Percentiles rank a stretch among this genome's conserved stretches.
Conservation (phyloP, 2,329 filamentous ascomycete genomes). For the Fusarium mundagurra region DNA sequence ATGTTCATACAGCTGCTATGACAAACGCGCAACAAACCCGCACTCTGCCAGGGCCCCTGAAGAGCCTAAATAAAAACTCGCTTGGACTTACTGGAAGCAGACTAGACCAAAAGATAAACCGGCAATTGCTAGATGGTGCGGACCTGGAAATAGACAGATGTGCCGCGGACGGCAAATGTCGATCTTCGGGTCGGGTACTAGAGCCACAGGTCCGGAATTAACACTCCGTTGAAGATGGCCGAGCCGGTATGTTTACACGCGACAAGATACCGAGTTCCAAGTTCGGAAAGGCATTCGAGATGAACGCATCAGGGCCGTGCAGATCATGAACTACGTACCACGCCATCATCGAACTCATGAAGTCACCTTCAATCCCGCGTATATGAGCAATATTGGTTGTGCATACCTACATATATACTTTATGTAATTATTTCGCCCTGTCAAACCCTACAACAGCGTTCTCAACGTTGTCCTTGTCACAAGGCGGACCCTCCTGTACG, state of each 20-base stretch:
- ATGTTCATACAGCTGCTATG: neutral
- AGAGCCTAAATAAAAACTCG: constrained; percentile 23
- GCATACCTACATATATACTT: neutral
- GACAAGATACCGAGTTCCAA: constrained; percentile 3
- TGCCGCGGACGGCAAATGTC: constrained; percentile 44
- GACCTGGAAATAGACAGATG: constrained; percentile 36
- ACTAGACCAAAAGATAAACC: constrained; percentile 15
- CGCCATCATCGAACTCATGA: constrained; percentile 7
- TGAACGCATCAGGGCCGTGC: neutral
- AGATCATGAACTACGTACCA: constrained; percentile 5
- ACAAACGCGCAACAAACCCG: constrained; percentile 23
- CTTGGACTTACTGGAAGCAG: constrained; percentile 25
- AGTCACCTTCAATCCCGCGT: constrained; percentile 2
- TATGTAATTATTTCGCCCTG: constrained; percentile 3
- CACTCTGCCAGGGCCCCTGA: constrained; percentile 8
- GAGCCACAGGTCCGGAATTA: constrained; percentile 32
- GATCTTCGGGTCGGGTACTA: constrained; percentile 40
- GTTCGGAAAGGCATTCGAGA: constrained; percentile 24
- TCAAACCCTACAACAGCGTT: constrained; percentile 29
- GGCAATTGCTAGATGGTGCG: constrained; percentile 38
- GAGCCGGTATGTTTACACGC: neutral
- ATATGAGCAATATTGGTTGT: constrained; percentile 2
- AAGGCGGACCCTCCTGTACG: neutral
- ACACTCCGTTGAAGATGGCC: constrained; percentile 23
- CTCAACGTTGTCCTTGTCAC: constrained; percentile 6